Conservation (phyloP, 306 rosid species). For the Spatholobus suberectus region DNA sequence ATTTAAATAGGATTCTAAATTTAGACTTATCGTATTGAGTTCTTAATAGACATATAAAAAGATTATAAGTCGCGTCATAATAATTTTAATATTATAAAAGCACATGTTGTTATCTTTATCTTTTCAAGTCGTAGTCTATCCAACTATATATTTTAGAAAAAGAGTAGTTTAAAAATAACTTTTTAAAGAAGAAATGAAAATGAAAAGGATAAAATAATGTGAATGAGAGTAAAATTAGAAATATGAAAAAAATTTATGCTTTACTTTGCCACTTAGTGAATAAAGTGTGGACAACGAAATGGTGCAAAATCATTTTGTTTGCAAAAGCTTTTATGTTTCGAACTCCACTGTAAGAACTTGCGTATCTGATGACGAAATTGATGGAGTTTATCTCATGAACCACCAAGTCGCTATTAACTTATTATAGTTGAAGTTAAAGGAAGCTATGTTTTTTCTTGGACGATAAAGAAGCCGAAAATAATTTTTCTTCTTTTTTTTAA, state of each 20-base stretch:
- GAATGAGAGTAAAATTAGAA: background rate
- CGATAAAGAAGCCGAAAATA: no score
- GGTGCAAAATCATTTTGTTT: slow-evolving; percentile 4
- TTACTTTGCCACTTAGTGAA: background rate
- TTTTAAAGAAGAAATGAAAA: background rate
- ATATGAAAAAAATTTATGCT: background rate
- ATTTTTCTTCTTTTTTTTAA: no score
- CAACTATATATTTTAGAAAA: background rate
- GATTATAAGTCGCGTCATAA: background rate
- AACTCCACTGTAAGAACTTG: no score
- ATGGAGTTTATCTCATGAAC: background rate
- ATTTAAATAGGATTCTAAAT: slow-evolving; percentile 9
- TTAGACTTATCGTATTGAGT: background rate
- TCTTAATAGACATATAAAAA: background rate
- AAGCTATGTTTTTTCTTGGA: no score
- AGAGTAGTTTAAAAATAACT: background rate
- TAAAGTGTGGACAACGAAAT: background rate
- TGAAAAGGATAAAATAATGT: background rate
- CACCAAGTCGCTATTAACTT: no score
- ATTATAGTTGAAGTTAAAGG: background rate
- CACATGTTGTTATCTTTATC: background rate
- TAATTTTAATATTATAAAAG: background rate
- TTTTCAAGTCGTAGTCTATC: background rate
- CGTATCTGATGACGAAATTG: background rate
- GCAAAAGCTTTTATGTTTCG: background rate